These are phyloP conservation scores for Yarrowia galli DNA, from an alignment of 1,139 yeast species.

Conservation along the genomic window DNA sequence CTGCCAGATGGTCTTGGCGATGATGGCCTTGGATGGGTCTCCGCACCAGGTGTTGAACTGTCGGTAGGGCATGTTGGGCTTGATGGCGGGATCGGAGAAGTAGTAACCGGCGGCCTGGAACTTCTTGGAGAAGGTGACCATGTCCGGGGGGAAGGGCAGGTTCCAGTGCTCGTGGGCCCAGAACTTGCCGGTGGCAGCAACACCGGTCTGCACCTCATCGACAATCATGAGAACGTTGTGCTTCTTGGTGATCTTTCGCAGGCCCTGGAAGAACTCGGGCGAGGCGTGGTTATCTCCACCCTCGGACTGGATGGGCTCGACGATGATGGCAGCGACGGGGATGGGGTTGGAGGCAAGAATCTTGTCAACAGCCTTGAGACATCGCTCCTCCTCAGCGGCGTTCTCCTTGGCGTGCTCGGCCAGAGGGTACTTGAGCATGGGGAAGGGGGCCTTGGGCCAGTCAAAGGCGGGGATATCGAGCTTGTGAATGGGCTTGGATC, in stretches of 20 bases:
- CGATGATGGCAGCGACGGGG: conserved; percentile 77
- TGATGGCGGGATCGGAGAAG: conserved; percentile 71
- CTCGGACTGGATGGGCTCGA: conserved; percentile 85
- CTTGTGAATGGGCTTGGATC: conserved; percentile 85
- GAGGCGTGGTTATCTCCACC: conserved; percentile 91
- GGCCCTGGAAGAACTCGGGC: conserved; percentile 74
- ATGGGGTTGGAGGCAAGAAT: conserved; percentile 62
- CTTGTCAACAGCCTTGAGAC: conserved; percentile 65
- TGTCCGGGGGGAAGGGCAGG: conserved; percentile 74
- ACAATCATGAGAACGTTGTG: conserved; percentile 73
- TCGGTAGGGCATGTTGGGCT: conserved; percentile 77
- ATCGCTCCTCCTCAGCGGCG: conserved; percentile 69
- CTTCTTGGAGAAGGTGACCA: conserved; percentile 84
- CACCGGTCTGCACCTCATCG: conserved; percentile 89
- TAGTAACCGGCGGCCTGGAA: conserved; percentile 87
- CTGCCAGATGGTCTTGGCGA: conserved; percentile 72
- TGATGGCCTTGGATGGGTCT: conserved; percentile 78
- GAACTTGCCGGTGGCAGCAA: conserved; percentile 82
- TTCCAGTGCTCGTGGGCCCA: conserved; percentile 90
- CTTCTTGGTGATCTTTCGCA: conserved; percentile 72
- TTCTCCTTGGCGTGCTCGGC: conserved; percentile 63
- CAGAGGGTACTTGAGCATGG: conserved; percentile 75
- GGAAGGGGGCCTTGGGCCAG: conserved; percentile 89
- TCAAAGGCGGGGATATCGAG: conserved; percentile 83
- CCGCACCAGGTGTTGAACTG: conserved; percentile 95